A percentile compares a stretch with the other conserved stretches of the same genome.
Evolutionary conservation across 108 stramenopile genomes (phyloP).

Genomic region (Nitzschia inconspicua): DNA sequence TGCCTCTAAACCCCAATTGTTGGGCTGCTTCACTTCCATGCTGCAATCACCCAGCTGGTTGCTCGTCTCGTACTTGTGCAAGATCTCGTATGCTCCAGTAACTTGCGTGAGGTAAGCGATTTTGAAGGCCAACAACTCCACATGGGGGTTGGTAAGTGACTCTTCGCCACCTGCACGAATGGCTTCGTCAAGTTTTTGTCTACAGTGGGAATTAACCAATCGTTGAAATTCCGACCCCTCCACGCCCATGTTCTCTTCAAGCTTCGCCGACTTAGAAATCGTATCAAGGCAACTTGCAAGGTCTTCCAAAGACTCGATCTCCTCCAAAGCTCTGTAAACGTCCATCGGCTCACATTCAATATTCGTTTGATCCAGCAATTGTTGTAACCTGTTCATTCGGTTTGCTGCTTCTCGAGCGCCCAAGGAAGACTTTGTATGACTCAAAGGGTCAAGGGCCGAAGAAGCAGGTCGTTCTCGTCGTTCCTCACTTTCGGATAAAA

Average conservation of each 20-base stretch:
- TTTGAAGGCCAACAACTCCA: constrained; percentile 48
- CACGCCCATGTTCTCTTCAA: constrained; percentile 64
- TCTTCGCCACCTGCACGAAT: constrained; percentile 19
- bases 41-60: background rate
- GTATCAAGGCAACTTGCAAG: constrained; percentile 62
- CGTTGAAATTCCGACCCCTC: constrained; percentile 67
- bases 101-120: constrained; percentile 58
- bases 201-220: constrained; percentile 52
- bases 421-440: background rate
- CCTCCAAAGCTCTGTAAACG: constrained; percentile 55
- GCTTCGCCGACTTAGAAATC: constrained; percentile 47
- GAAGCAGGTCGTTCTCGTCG: constrained; percentile 18
- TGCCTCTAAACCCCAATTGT: constrained; percentile 36
- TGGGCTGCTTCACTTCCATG: constrained; percentile 10
- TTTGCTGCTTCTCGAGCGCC: constrained; percentile 38
- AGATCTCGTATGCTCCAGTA: constrained; percentile 49
- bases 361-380: constrained; percentile 65
- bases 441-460: background rate
- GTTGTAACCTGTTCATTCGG: constrained; percentile 63
- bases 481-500: constrained; percentile 26
- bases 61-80: constrained; percentile 55
- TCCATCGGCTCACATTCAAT: constrained; percentile 46
- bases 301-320: constrained; percentile 63
- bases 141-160: constrained; percentile 33
- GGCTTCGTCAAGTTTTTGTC: constrained; percentile 51